Evolutionary conservation across 164 flowering plant genomes (phyloP), one percentile per base, ranked within the genome.

Genomic region (Dillenia turbinata): DNA sequence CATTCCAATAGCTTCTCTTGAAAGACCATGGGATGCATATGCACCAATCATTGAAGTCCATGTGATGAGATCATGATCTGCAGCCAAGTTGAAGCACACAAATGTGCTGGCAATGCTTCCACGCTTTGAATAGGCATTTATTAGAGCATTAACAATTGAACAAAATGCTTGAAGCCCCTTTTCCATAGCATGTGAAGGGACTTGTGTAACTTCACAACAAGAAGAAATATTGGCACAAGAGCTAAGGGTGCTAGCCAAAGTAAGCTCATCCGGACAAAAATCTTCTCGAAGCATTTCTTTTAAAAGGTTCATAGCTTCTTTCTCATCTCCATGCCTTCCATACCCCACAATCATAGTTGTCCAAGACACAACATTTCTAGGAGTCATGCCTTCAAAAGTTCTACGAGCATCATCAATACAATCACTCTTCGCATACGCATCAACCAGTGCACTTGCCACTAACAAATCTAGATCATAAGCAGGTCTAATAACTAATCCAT

Each of bases 21-120:
- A 56, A 56, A 71, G 76, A 56, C 96, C 86, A 70, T 79, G 81
- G 50, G 76, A 79, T 11, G 83, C 87, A 69, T 73, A 78, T 5
- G 88, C 87, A 62, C 71, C 45, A 17, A 84, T 67, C 58, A 88
- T 69, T 14, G 93, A 85, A 16, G 85, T 84, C 91, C 88, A 87
- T 10, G 86, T 69, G 26, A 88, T 59, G 60, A 81, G 60, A 72
- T 86, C 76, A 9, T 86, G 86, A 12, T 76, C 61, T 14, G 9
- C 11, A 44, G 73, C 67, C 1, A 66, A 77, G 46, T 53, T 58
- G 64, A 86, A 86, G 22, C 68, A 75, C 46, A 60, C 43, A 47
- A 68, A 60, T 55, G 89, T 85, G 56, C 54, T 19, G 43, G 53
- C 54, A 56, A 86, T 73, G 63, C 53, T 63, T 15, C 97, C 90